Evolutionary conservation across 768 basidiomycete species (phyloP).

Genomic region (Mycena chlorophos): DNA sequence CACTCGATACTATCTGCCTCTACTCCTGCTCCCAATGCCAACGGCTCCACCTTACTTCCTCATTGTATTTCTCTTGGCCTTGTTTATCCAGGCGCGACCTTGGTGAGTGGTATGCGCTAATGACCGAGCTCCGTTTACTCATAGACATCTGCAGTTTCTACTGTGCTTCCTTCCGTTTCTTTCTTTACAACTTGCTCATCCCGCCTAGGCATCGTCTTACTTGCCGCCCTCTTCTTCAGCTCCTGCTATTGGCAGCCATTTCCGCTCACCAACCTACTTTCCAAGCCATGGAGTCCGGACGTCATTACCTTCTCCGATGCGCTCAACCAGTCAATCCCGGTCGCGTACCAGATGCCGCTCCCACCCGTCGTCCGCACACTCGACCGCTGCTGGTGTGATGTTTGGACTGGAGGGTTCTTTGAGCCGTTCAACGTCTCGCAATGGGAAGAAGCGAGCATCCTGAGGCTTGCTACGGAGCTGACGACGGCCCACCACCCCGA

Average conservation of each 20-base stretch:
- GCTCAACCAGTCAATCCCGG: conserved; percentile 47
- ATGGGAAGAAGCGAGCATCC: conserved; percentile 72
- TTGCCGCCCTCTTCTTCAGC: conserved; percentile 80
- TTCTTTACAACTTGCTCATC: too few species aligned
- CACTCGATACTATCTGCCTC: conserved; percentile 82
- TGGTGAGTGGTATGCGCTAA: conserved; percentile 72
- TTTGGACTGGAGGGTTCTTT: conserved; percentile 63
- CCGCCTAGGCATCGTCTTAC: conserved; percentile 75
- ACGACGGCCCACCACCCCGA: conserved; percentile 32
- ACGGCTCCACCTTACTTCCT: conserved; percentile 81
- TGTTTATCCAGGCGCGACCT: conserved; percentile 79
- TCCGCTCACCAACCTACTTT: conserved; percentile 60
- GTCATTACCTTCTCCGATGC: conserved; percentile 75
- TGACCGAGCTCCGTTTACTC: not conserved
- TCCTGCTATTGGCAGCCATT: conserved; percentile 91
- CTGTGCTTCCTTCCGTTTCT: too few species aligned
- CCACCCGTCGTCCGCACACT: conserved; percentile 63
- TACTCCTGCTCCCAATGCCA: conserved; percentile 74
- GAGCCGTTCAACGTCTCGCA: conserved; percentile 73
- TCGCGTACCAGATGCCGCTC: conserved; percentile 42
- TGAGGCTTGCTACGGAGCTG: conserved; percentile 43
- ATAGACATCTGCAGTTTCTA: conserved; percentile 59
- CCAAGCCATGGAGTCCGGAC: conserved; percentile 64
- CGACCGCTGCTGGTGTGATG: conserved; percentile 88
- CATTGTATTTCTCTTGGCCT: conserved; percentile 70